Base-by-base conservation (phyloP, 169 alveolate species). In the Plasmodium cynomolgi region DNA sequence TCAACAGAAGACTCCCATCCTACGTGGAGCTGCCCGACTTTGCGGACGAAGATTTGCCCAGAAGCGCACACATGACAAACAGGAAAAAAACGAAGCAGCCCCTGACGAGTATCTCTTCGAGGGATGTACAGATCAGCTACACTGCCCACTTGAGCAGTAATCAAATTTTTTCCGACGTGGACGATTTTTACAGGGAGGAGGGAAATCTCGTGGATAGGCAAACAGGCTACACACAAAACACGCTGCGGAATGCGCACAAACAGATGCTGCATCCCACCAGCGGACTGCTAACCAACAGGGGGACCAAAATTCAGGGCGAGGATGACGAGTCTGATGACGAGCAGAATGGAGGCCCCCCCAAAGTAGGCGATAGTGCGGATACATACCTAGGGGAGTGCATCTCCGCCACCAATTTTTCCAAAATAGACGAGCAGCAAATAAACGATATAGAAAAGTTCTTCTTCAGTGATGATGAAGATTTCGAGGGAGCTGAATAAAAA, bases 311-410 rank as follows among this genome's bases (percentile, higher is more conserved):
- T 62, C 91, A 73, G 26, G 94, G 94, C 8, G 90, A 88, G 72
- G 94, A 88, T 5, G 94, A 88, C 44, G 94, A 88, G 41, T 88
- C 94, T 0, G 94, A 88, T 11, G 84, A 88, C 11, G 85, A 86
- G 41, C 79, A 50, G 72, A 75, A 75, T 29, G 84, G n/a, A 7
- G 15, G 13, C 26, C n/a, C 50, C n/a, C 15, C 9, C 13, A 33
- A 56, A 58, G 20, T 31, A 62, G 13, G 2, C 20, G 41, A 50
- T 37, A 34, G 34, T 34, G 15, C 13, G 20, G 31, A 26, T 44
- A 17, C 23, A 50, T 44, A 81, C 34, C 29, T 41, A 84, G 72
- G 58, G n/a, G 81, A 50, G 62, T 47, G 20, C 39, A 15, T 20
- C n/a, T 20, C 56, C 23, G 26, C 33, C 72, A 9, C 29, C 26